Evolutionary conservation across 305 asterid genomes (phyloP).

Genomic region (Coffea humblotiana): DNA sequence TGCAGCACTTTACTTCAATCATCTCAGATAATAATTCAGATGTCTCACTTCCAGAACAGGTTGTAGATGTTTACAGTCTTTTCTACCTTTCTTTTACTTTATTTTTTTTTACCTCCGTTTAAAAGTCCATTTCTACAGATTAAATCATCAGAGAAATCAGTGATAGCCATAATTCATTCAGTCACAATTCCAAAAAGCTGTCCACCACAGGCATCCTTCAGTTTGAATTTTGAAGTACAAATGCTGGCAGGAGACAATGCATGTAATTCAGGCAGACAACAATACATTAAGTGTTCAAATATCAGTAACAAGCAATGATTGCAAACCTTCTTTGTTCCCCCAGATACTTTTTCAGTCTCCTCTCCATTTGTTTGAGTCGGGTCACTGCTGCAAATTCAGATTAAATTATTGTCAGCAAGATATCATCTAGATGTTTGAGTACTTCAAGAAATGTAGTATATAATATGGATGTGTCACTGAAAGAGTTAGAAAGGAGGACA

Average conservation of each 20-base stretch:
- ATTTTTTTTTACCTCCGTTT: too few species aligned
- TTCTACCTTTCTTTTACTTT: background rate
- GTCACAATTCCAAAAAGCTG: background rate
- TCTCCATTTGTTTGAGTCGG: slow-evolving; percentile 42
- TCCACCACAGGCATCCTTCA: background rate
- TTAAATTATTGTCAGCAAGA: background rate
- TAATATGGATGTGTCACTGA: background rate
- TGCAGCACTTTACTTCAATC: background rate
- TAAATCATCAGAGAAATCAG: background rate
- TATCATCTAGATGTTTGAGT: background rate
- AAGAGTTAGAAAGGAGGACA: background rate
- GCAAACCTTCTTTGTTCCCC: slow-evolving; percentile 55
- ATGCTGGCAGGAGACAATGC: background rate
- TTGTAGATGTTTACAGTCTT: background rate
- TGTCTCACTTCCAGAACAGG: background rate
- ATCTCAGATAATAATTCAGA: background rate
- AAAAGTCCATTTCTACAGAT: background rate
- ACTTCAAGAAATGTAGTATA: background rate
- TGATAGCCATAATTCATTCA: background rate
- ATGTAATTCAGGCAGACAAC: background rate
- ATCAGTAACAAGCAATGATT: background rate
- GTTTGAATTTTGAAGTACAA: background rate
- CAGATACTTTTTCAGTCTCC: slow-evolving; percentile 39
- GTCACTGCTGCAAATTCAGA: slow-evolving; percentile 38
- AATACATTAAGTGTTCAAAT: background rate